Conservation (phyloP, 78 protist genomes). For the Dictyostelium brefeldianum region DNA sequence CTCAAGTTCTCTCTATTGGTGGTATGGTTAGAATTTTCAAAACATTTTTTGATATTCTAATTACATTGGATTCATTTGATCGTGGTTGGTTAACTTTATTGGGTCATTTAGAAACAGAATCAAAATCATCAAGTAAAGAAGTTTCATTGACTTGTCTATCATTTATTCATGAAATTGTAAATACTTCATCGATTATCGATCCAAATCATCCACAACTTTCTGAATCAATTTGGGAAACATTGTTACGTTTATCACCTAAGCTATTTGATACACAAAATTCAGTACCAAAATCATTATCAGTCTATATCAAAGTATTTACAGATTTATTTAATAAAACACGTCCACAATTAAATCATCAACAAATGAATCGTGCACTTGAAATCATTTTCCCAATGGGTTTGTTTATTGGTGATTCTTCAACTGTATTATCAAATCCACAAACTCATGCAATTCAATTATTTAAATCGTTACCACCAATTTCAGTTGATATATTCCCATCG, state of each 20-base stretch:
- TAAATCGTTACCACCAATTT: slow-evolving; percentile 57
- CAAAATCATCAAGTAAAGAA: slow-evolving; percentile 66
- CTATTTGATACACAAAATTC: slow-evolving; percentile 30
- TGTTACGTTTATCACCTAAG: slow-evolving; percentile 36
- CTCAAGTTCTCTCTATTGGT: slow-evolving; percentile 76
- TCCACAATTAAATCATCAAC: slow-evolving; percentile 3
- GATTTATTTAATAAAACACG: slow-evolving; percentile 46
- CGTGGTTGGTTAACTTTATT: slow-evolving; percentile 52
- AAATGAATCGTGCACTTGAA: slow-evolving; percentile 42
- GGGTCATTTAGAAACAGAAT: slow-evolving; percentile 51
- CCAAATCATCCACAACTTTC: slow-evolving; percentile 21
- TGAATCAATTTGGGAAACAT: slow-evolving; percentile 46
- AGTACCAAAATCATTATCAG: slow-evolving; percentile 27
- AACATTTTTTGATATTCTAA: slow-evolving; percentile 38
- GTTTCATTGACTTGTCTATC: slow-evolving; percentile 56
- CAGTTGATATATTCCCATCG: slow-evolving; percentile 47
- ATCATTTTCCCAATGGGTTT: slow-evolving; percentile 68
- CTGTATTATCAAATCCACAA: slow-evolving; percentile 76
- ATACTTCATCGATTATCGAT: slow-evolving; percentile 20
- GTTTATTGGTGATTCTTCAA: slow-evolving; percentile 29
- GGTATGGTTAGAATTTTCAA: slow-evolving; percentile 68
- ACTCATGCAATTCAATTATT: slow-evolving; percentile 59
- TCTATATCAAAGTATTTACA: slow-evolving; percentile 54
- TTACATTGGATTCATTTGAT: slow-evolving; percentile 8
- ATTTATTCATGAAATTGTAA: slow-evolving; percentile 60